These are phyloP conservation scores for Pelargonium australe DNA, from an alignment of 441 rosid genomes.

Conservation along the genomic window DNA sequence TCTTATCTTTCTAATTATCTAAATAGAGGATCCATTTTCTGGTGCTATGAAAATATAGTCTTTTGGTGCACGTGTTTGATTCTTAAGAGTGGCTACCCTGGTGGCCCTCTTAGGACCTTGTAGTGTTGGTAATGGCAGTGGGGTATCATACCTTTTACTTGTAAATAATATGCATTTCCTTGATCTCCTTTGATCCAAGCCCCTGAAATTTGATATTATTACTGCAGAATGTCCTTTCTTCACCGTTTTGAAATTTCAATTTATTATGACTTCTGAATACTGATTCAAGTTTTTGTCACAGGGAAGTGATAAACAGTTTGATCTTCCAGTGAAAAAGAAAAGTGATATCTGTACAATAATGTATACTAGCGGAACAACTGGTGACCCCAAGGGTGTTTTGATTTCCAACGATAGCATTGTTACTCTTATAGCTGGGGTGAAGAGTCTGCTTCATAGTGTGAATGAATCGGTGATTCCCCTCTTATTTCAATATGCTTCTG, in stretches of 20 bases:
- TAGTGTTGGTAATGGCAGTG: not conserved
- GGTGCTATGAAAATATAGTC: no score
- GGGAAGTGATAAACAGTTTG: conserved; percentile 65
- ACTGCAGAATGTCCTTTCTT: not conserved
- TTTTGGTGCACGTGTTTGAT: no score
- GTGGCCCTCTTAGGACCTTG: not conserved
- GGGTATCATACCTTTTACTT: not conserved
- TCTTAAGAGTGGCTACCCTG: not conserved
- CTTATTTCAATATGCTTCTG: conserved; percentile 11
- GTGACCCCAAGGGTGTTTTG: conserved; percentile 97
- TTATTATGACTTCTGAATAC: not conserved
- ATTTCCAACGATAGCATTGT: conserved; percentile 85
- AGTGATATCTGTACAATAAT: conserved; percentile 80
- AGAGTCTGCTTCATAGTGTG: conserved; percentile 44
- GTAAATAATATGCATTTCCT: not conserved
- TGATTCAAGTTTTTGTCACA: conserved; percentile 23
- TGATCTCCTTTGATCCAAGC: not conserved
- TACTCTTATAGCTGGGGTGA: conserved; percentile 65
- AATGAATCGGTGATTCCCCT: conserved; percentile 52
- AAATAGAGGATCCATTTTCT: no score
- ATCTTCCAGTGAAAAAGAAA: conserved; percentile 61
- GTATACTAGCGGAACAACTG: conserved; percentile 99
- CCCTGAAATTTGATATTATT: not conserved
- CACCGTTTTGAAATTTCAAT: not conserved
- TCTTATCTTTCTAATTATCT: no score